Evolutionary conservation across 1,139 yeast genomes (phyloP).

Genomic region (Blastobotrys ciferrii): DNA sequence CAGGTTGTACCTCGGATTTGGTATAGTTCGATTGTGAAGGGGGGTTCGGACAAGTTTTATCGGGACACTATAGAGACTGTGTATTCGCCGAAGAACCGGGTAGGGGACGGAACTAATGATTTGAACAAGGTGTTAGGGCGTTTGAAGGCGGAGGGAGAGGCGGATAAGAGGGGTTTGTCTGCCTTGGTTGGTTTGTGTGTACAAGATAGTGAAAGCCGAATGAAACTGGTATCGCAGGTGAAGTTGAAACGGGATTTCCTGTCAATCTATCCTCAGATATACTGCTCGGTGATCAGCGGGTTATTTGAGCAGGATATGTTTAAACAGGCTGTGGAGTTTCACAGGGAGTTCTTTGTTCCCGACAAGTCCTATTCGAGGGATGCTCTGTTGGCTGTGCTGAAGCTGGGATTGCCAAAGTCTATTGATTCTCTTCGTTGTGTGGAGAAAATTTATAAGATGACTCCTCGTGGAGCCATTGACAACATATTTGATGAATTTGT

Average conservation of each 20-base stretch:
- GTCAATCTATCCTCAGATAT: neutral
- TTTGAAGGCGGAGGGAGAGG: neutral
- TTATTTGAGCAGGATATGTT: neutral
- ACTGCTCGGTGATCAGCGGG: neutral
- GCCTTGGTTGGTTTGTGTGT: neutral
- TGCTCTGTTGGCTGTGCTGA: neutral
- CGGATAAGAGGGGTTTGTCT: neutral
- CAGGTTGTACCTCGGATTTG: no score
- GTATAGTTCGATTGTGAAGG: no score
- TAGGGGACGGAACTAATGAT: no score
- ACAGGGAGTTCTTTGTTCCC: neutral
- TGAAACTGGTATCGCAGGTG: neutral
- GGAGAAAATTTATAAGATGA: neutral
- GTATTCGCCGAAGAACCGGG: neutral
- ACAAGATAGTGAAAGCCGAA: neutral
- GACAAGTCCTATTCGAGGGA: conserved; percentile 3
- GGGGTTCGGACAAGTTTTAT: neutral
- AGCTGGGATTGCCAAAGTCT: conserved; percentile 1
- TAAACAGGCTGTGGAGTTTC: neutral
- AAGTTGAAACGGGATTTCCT: neutral
- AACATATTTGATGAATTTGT: neutral
- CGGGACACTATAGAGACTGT: conserved; percentile 3
- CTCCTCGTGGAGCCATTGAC: neutral
- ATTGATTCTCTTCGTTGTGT: neutral
- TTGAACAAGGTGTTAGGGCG: neutral